phyloP scores from a whole-genome alignment of 768 basidiomycete species.

The Suillus spraguei region DNA sequence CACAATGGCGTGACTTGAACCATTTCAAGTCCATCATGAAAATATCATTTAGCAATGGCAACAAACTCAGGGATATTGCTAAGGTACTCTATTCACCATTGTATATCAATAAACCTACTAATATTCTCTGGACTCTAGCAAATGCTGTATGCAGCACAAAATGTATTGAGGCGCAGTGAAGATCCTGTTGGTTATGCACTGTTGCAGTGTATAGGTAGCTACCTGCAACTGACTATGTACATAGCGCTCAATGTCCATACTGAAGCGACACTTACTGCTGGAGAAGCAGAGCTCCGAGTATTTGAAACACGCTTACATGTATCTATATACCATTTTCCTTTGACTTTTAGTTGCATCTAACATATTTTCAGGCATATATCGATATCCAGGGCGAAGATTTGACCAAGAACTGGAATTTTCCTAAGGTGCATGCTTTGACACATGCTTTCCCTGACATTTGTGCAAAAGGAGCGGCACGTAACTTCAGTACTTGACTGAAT shows the following conservation, averaged over 20 bases:
- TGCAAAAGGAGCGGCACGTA: constrained; percentile 7
- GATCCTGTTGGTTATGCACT: constrained; percentile 24
- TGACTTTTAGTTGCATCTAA: background rate
- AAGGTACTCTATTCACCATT: constrained; percentile 26
- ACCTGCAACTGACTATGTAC: constrained; percentile 33
- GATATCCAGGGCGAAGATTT: background rate
- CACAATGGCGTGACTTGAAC: constrained; percentile 37
- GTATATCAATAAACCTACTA: background rate
- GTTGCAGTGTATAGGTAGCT: constrained; percentile 32
- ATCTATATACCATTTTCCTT: background rate
- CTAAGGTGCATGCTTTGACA: constrained; percentile 7
- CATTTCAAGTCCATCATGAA: constrained; percentile 33
- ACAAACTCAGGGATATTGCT: constrained; percentile 38
- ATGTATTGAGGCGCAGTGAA: background rate
- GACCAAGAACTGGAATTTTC: constrained; percentile 9
- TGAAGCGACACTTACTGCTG: constrained; percentile 24
- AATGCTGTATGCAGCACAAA: constrained; percentile 2
- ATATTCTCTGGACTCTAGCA: background rate
- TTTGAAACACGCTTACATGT: background rate
- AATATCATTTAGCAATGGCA: constrained; percentile 35
- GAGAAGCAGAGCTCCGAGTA: background rate
- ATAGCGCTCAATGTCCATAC: constrained; percentile 34
- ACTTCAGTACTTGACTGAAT: constrained; percentile 34
- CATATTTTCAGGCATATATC: background rate
- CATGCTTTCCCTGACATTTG: constrained; percentile 3